Evolutionary conservation across 306 rosid genomes (phyloP).

Genomic region (Psophocarpus tetragonolobus): DNA sequence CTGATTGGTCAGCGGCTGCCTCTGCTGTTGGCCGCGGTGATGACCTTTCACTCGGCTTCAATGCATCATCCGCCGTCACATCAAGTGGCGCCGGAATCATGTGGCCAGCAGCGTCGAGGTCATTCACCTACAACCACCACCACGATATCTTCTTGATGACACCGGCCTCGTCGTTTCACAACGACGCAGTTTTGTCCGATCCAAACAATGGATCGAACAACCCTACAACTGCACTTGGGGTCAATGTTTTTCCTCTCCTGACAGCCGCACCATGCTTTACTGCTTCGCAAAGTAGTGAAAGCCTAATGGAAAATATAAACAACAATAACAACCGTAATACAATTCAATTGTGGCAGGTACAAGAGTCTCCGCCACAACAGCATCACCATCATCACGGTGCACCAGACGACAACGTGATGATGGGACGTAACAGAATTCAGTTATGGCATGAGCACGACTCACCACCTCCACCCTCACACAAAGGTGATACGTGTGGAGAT

Average conservation of each 20-base stretch:
- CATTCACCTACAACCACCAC: slow-evolving; percentile 47
- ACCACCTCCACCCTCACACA: not conserved
- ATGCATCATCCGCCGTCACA: slow-evolving; percentile 57
- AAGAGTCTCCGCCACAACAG: slow-evolving; percentile 26
- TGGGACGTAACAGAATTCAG: slow-evolving; percentile 29
- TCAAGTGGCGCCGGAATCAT: slow-evolving; percentile 46
- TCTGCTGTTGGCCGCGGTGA: slow-evolving; percentile 47
- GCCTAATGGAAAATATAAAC: not conserved
- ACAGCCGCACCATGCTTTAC: slow-evolving; percentile 53
- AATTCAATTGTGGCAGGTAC: slow-evolving; percentile 82
- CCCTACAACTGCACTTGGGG: slow-evolving; percentile 83
- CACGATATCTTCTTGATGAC: slow-evolving; percentile 75
- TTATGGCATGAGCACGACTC: not conserved
- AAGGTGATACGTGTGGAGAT: not conserved
- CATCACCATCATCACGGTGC: slow-evolving; percentile 37
- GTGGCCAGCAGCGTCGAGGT: slow-evolving; percentile 46
- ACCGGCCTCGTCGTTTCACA: slow-evolving; percentile 54
- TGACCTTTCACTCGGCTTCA: slow-evolving; percentile 89
- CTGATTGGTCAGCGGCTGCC: slow-evolving; percentile 83
- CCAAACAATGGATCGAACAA: slow-evolving; percentile 18
- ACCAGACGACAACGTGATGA: slow-evolving; percentile 28
- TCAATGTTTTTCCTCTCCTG: slow-evolving; percentile 80
- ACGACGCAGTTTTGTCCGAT: slow-evolving; percentile 7
- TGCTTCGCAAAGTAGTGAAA: slow-evolving; percentile 41
- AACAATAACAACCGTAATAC: slow-evolving; percentile 41